phyloP scores from a whole-genome alignment of 1,139 yeast species.

The Pichia norvegensis region DNA sequence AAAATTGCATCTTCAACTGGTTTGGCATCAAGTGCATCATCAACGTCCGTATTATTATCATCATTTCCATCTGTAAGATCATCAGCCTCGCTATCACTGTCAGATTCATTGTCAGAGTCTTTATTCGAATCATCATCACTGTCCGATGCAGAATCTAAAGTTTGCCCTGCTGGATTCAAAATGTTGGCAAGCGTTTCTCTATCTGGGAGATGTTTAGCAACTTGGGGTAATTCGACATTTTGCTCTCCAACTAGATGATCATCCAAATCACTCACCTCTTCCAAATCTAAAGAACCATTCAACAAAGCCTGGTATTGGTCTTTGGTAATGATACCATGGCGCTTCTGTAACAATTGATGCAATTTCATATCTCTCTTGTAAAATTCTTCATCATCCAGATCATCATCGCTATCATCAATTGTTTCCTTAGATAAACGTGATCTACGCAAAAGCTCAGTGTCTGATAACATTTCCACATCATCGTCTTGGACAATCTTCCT shows the following conservation, averaged over 20 bases:
- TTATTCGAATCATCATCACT: slow-evolving; percentile 3
- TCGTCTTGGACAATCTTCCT: slow-evolving; percentile 12
- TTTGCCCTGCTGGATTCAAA: not conserved
- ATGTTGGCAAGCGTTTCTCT: not conserved
- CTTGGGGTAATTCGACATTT: slow-evolving; percentile 3
- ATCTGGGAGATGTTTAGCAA: slow-evolving; percentile 5
- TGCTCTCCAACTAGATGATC: slow-evolving; percentile 13
- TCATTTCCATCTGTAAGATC: slow-evolving; percentile 8
- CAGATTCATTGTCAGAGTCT: slow-evolving; percentile 5
- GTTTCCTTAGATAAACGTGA: slow-evolving; percentile 41
- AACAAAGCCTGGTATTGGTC: slow-evolving; percentile 25
- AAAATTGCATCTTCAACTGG: slow-evolving; percentile 12
- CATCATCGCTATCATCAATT: slow-evolving; percentile 60
- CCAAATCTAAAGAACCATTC: slow-evolving; percentile 11
- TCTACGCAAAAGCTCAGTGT: slow-evolving; percentile 10
- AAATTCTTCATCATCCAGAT: slow-evolving; percentile 43
- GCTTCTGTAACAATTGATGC: slow-evolving; percentile 32
- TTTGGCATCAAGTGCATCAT: slow-evolving; percentile 6
- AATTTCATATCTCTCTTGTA: slow-evolving; percentile 52
- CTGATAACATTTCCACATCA: slow-evolving; percentile 9
- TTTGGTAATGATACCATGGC: slow-evolving; percentile 27
- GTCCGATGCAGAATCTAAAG: not conserved
- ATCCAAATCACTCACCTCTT: slow-evolving; percentile 11
- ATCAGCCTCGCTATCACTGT: slow-evolving; percentile 5
- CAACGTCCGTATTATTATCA: not conserved